Evolutionary conservation across 106 monocot species (phyloP).

Genomic region (Dioscorea zingiberensis): DNA sequence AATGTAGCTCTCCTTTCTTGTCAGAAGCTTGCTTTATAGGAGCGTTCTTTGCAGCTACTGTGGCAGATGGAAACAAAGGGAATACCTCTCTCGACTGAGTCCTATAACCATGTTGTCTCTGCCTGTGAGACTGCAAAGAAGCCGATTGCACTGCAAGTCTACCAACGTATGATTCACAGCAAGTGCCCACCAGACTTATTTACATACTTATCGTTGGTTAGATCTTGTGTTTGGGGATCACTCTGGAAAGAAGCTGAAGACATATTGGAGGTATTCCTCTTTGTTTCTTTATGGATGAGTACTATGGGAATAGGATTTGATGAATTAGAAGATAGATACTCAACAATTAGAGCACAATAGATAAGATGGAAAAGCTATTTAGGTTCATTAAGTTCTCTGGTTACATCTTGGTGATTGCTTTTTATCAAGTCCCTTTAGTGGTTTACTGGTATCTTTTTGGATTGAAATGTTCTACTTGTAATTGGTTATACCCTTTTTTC

Average conservation of each 20-base stretch:
- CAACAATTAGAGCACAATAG: too few species aligned
- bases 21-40: slow-evolving; percentile 76
- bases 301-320: too few species aligned
- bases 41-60: slow-evolving; percentile 67
- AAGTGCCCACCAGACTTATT: slow-evolving; percentile 71
- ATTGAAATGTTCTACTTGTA: too few species aligned
- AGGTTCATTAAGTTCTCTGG: too few species aligned
- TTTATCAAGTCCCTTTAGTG: too few species aligned
- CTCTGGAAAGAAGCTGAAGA: slow-evolving; percentile 72
- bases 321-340: too few species aligned
- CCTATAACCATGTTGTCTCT: slow-evolving; percentile 78
- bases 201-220: slow-evolving; percentile 67
- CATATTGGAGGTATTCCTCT: slow-evolving; percentile 54
- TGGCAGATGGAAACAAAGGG: slow-evolving; percentile 86
- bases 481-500: too few species aligned
- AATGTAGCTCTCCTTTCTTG: slow-evolving; percentile 74
- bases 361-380: too few species aligned
- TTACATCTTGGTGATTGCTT: too few species aligned
- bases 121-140: slow-evolving; percentile 79
- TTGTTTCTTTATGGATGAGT: too few species aligned
- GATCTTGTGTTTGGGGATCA: slow-evolving; percentile 87
- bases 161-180: slow-evolving; percentile 65
- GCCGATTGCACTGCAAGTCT: slow-evolving; percentile 79
- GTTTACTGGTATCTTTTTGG: too few species aligned
- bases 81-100: slow-evolving; percentile 41